These are phyloP conservation scores for Eucalyptus microcorys DNA, from an alignment of 345 rosid species.

Conservation along the genomic window DNA sequence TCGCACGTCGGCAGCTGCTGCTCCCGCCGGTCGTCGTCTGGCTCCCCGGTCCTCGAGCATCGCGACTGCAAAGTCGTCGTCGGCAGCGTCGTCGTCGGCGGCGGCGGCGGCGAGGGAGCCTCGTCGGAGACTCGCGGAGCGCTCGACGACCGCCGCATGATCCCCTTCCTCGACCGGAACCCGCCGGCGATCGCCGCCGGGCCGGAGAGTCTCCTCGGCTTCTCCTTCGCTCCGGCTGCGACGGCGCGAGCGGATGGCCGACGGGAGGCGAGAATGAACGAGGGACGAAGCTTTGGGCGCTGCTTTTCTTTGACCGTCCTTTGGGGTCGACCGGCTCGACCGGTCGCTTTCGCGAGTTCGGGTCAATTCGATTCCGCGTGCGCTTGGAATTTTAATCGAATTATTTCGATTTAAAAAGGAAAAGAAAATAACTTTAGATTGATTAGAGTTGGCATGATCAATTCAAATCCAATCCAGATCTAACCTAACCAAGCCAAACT, in stretches of 20 bases:
- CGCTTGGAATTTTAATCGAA: neutral
- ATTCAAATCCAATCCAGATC: neutral
- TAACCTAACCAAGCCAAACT: neutral
- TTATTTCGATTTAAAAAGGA: neutral
- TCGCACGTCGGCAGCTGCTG: slow-evolving; percentile 44
- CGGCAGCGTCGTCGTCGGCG: neutral
- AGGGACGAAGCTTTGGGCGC: neutral
- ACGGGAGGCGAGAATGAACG: neutral
- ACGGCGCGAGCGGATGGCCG: neutral
- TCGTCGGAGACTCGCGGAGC: slow-evolving; percentile 27
- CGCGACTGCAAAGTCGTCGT: neutral
- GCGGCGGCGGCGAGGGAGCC: neutral
- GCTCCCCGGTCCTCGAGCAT: slow-evolving; percentile 1
- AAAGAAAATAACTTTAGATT: neutral
- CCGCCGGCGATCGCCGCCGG: neutral
- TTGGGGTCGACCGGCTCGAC: neutral
- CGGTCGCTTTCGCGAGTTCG: neutral
- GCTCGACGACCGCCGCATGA: slow-evolving; percentile 68
- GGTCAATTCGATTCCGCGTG: neutral
- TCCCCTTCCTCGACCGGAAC: neutral
- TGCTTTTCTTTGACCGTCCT: neutral
- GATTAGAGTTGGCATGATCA: neutral
- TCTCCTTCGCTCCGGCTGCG: neutral
- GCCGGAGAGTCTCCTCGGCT: neutral
- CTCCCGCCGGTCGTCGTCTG: neutral